Evolutionary conservation across 129 eudicot genomes (phyloP), one percentile per base, ranked within the genome.

Genomic region (Pseudognaphalium luteoalbum): DNA sequence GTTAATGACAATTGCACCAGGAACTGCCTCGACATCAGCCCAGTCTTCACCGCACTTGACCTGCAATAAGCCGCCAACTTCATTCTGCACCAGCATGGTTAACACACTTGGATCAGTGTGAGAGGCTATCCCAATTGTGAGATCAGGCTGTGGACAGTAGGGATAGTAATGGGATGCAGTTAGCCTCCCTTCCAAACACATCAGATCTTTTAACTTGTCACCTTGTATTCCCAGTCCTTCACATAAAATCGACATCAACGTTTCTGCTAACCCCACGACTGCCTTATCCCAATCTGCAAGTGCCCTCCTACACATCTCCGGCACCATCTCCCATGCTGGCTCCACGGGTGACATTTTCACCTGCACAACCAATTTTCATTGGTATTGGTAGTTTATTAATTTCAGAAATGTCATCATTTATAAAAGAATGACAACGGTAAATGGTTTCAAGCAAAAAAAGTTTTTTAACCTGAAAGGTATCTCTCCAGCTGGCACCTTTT

Each of bases 401-500:
- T 6, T 35, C 41, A 9, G 41, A 35, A 6, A 35, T 35, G 41
- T 6, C 41, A 35, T 35, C 6, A n/a, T n/a, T n/a, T n/a, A n/a
- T n/a, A n/a, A n/a, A n/a, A n/a, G n/a, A n/a, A n/a, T n/a, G n/a
- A n/a, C n/a, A n/a, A n/a, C n/a, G n/a, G n/a, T n/a, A n/a, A n/a
- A n/a, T 35, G 41, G 41, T 35, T 35, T 35, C 10, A 35, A 35
- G 8, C 1, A 35, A 35, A 35, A 9, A 35, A 35, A 35, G 41
- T n/a, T n/a, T n/a, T n/a, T n/a, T 37, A 37, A 82, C 77, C 77
- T 80, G 87, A 47, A 87, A 65, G 0, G 91, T 79, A 68, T 87
- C 91, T n/a, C 88, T 73, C 91, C 88, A 87, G 67, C 85, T 82
- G 7, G 91, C 91, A 35, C 85, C 91, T 39, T 87, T 82, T 0